Evolutionary conservation across 2,329 filamentous ascomycete genomes (phyloP).

Genomic region (Paecilomyces sp.): DNA sequence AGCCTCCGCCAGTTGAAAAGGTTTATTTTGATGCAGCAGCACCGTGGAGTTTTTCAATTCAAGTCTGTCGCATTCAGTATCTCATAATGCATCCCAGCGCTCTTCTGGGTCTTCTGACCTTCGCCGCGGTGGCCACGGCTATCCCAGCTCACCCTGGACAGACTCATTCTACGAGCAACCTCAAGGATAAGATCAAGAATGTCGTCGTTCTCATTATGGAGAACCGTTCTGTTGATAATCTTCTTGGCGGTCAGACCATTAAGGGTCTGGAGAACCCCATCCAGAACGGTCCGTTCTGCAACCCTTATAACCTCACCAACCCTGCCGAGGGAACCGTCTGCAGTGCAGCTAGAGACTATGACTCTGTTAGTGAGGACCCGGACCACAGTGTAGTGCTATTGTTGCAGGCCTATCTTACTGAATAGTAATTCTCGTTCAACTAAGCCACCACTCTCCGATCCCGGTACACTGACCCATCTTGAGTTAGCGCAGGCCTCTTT

Average conservation of each 20-base stretch:
- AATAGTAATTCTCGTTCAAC: no score
- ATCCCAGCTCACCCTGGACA: conserved; percentile 5
- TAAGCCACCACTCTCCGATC: no score
- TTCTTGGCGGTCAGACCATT: conserved; percentile 35
- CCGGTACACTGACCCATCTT: no score
- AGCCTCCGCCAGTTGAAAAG: neutral
- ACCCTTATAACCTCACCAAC: conserved; percentile 31
- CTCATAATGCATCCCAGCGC: conserved; percentile 2
- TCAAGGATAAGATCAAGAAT: conserved; percentile 37
- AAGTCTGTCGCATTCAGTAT: neutral
- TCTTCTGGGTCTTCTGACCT: conserved; percentile 1
- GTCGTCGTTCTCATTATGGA: conserved; percentile 42
- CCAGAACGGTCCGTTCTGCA: conserved; percentile 30
- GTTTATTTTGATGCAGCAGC: neutral
- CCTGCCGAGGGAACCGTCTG: conserved; percentile 18
- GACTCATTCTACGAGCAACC: conserved; percentile 1
- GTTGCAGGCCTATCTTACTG: no score
- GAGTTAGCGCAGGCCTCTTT: no score
- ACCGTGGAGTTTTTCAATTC: neutral
- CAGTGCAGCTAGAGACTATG: conserved; percentile 29
- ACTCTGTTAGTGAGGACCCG: conserved; percentile 37
- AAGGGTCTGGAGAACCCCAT: conserved; percentile 28
- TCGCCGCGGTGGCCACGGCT: conserved; percentile 1
- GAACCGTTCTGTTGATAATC: conserved; percentile 35
- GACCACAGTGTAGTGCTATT: no score